These are phyloP conservation scores for Kuraishia hungarica DNA, from an alignment of 805 yeast genomes.

Conservation along the genomic window DNA sequence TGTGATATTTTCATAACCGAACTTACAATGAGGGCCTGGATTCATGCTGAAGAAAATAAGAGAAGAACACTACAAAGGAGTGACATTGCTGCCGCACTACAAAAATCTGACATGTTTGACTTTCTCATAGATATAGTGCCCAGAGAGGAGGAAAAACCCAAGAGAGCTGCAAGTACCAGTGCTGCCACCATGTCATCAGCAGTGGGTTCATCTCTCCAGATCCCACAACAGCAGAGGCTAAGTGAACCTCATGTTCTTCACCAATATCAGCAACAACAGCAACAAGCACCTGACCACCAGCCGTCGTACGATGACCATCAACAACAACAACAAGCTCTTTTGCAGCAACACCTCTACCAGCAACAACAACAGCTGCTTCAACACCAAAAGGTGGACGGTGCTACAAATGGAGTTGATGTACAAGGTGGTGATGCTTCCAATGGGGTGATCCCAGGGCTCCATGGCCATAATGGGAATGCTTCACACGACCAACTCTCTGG, in stretches of 20 bases:
- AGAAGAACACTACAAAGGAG: constrained; percentile 89
- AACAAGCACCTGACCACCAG: constrained; percentile 2
- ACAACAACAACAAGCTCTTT: constrained; percentile 5
- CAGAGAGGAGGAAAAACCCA: constrained; percentile 67
- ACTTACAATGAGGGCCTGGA: constrained; percentile 98
- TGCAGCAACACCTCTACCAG: constrained; percentile 7
- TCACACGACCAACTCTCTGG: background rate
- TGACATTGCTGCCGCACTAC: constrained; percentile 92
- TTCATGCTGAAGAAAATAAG: constrained; percentile 94
- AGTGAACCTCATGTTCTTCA: constrained; percentile 12
- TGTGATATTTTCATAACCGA: constrained; percentile 97
- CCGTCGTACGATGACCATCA: constrained; percentile 9
- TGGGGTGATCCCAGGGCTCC: background rate
- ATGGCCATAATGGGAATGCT: background rate
- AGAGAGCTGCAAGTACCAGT: constrained; percentile 11
- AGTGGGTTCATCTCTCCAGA: background rate
- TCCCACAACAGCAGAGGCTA: constrained; percentile 2
- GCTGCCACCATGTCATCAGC: background rate
- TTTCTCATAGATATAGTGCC: constrained; percentile 95
- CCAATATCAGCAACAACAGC: constrained; percentile 13
- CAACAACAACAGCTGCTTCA: constrained; percentile 5
- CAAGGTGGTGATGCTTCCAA: background rate
- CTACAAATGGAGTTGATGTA: background rate
- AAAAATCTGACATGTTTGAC: constrained; percentile 95
- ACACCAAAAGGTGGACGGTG: background rate